A percentile compares a stretch with the other conserved stretches of the same genome.
phyloP scores from a whole-genome alignment of 2,329 filamentous ascomycete genomes.

The Fusarium tuaranense region DNA sequence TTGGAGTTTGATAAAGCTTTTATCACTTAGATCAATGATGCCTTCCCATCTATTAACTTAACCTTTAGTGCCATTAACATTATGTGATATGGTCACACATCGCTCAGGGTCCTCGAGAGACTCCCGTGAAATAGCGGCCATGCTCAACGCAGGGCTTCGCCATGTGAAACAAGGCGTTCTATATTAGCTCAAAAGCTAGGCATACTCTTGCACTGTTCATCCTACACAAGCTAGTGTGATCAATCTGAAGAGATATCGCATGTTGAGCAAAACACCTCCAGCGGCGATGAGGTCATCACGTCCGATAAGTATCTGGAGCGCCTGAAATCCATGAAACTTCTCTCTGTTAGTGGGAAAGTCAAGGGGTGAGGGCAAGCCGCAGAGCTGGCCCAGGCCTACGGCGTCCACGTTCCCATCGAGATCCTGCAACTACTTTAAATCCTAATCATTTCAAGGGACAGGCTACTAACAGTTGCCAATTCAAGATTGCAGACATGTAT shows the following conservation, averaged over 20 bases:
- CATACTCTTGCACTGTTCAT: background rate
- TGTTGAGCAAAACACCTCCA: background rate
- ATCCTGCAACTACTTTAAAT: background rate
- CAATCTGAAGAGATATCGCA: background rate
- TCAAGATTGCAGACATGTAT: fast-evolving
- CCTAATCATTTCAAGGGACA: background rate
- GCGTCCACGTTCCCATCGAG: background rate
- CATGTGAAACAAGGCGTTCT: too few relatives aligned
- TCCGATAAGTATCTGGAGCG: background rate
- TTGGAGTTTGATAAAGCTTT: background rate
- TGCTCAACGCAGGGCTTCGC: background rate
- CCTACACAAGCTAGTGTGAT: background rate
- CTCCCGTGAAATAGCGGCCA: background rate
- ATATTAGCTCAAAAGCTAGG: too few relatives aligned
- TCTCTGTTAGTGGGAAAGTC: background rate
- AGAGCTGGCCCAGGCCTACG: background rate
- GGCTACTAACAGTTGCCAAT: background rate
- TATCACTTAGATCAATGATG: background rate
- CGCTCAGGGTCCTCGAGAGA: too few relatives aligned
- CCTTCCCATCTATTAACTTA: background rate
- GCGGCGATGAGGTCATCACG: background rate
- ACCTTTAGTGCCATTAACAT: background rate
- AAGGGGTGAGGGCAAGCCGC: background rate
- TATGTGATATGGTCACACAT: background rate
- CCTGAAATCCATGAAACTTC: background rate